Conservation (phyloP, 2,329 filamentous ascomycete genomes). For the Xylariales sp. region DNA sequence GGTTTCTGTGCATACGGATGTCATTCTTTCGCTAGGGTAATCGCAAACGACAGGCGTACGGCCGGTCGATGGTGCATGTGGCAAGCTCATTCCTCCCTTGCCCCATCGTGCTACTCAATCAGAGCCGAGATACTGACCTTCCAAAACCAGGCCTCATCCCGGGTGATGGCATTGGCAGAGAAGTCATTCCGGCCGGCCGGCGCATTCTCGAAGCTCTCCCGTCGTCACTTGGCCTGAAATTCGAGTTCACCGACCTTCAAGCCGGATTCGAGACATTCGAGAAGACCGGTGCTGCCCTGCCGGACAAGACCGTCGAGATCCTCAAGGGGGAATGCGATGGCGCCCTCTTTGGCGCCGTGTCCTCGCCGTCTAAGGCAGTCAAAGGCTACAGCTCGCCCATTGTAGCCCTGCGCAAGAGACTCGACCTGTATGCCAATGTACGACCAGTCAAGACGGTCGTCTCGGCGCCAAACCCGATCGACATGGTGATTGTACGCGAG, state of each 20-base stretch:
- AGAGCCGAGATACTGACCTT: not conserved
- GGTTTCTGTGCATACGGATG: too few relatives aligned
- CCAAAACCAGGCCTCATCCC: constrained; percentile 74
- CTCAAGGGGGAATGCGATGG: constrained; percentile 90
- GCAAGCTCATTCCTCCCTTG: too few relatives aligned
- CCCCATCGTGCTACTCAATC: too few relatives aligned
- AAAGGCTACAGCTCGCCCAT: constrained; percentile 96
- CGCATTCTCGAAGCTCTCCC: constrained; percentile 90
- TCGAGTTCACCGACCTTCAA: constrained; percentile 88
- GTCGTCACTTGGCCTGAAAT: constrained; percentile 83
- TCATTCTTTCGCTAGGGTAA: too few relatives aligned
- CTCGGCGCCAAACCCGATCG: constrained; percentile 66
- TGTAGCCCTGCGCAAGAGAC: constrained; percentile 89
- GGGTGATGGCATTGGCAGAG: constrained; percentile 95
- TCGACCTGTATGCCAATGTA: constrained; percentile 96
- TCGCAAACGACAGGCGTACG: too few relatives aligned
- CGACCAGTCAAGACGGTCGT: constrained; percentile 84
- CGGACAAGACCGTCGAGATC: constrained; percentile 84
- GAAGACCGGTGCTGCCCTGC: constrained; percentile 80
- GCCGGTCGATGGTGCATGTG: too few relatives aligned
- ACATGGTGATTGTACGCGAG: constrained; percentile 97
- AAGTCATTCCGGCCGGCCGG: constrained; percentile 94
- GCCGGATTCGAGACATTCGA: constrained; percentile 94
- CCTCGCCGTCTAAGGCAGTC: constrained; percentile 82
- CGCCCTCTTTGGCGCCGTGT: constrained; percentile 93